Evolutionary conservation across 1,139 yeast genomes (phyloP).

Genomic region (Saccharomyces hybrid): DNA sequence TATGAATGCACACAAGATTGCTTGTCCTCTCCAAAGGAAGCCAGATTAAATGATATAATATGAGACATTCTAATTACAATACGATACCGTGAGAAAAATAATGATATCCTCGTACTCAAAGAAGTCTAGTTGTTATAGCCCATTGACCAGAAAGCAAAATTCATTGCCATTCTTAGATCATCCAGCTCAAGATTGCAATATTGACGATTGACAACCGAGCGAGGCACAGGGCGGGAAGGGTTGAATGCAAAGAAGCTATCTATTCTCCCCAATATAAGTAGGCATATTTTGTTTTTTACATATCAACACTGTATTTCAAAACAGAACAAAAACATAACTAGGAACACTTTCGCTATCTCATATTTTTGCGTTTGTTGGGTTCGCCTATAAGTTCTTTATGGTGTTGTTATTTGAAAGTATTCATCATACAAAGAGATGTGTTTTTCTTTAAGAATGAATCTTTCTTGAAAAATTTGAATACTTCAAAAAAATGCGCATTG

Average conservation of each 20-base stretch:
- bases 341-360: not conserved
- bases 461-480: too few relatives aligned
- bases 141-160: conserved; percentile 31
- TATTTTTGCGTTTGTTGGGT: not conserved
- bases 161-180: conserved; percentile 17
- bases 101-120: conserved; percentile 75
- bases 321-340: not conserved
- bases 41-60: conserved; percentile 29
- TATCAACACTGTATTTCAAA: too few relatives aligned
- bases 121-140: conserved; percentile 51
- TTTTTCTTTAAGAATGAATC: too few relatives aligned
- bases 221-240: conserved; percentile 32
- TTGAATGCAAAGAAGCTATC: not conserved
- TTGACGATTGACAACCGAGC: conserved; percentile 29
- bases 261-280: not conserved
- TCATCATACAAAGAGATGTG: not conserved
- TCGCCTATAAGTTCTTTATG: not conserved
- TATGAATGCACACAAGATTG: not conserved
- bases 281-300: not conserved
- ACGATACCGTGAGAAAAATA: conserved; percentile 47
- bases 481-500: too few relatives aligned
- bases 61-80: conserved; percentile 66
- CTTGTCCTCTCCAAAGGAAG: not conserved
- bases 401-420: not conserved
- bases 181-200: conserved; percentile 39